Conservation (phyloP, 2,329 filamentous ascomycete genomes). For the Aspergillus udagawae region DNA sequence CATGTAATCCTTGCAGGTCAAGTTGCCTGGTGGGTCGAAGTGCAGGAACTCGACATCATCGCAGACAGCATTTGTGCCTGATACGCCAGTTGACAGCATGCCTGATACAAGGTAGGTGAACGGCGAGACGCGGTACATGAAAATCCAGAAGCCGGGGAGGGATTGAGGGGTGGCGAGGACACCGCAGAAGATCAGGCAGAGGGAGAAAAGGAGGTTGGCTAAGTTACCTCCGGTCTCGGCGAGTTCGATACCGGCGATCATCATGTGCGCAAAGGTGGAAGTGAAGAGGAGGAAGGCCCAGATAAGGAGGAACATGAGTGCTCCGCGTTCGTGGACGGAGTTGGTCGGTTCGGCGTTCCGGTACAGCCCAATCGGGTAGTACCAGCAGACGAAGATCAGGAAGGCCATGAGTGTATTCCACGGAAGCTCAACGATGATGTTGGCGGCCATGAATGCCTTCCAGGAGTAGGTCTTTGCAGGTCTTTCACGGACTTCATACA, state of each 20-base stretch:
- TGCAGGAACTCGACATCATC: slow-evolving; percentile 28
- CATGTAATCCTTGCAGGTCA: slow-evolving; percentile 58
- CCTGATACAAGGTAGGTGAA: slow-evolving; percentile 59
- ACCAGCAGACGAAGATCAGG: slow-evolving; percentile 62
- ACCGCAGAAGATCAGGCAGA: slow-evolving; percentile 58
- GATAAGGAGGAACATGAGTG: slow-evolving; percentile 61
- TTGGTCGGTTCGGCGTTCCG: slow-evolving; percentile 39
- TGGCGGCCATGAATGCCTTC: slow-evolving; percentile 67
- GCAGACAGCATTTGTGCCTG: slow-evolving; percentile 28
- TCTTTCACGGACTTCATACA: slow-evolving; percentile 59
- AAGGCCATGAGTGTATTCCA: slow-evolving; percentile 61
- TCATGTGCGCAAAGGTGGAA: slow-evolving; percentile 69
- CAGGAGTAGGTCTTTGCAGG: slow-evolving; percentile 71
- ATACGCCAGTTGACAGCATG: slow-evolving; percentile 40
- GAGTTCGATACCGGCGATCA: slow-evolving; percentile 65
- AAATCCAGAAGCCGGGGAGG: slow-evolving; percentile 71
- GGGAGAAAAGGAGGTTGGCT: slow-evolving; percentile 56
- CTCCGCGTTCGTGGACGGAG: slow-evolving; percentile 52
- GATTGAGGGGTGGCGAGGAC: slow-evolving; percentile 49
- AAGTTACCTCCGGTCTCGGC: slow-evolving; percentile 65
- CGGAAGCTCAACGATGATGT: slow-evolving; percentile 68
- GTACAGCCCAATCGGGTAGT: slow-evolving; percentile 58
- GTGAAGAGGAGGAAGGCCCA: slow-evolving; percentile 68
- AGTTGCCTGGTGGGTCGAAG: slow-evolving; percentile 50
- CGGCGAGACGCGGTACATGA: slow-evolving; percentile 68